Evolutionary conservation across 257 asterid species (phyloP), one percentile per base, ranked within the genome.

Genomic region (Oldenlandia corymbosa): DNA sequence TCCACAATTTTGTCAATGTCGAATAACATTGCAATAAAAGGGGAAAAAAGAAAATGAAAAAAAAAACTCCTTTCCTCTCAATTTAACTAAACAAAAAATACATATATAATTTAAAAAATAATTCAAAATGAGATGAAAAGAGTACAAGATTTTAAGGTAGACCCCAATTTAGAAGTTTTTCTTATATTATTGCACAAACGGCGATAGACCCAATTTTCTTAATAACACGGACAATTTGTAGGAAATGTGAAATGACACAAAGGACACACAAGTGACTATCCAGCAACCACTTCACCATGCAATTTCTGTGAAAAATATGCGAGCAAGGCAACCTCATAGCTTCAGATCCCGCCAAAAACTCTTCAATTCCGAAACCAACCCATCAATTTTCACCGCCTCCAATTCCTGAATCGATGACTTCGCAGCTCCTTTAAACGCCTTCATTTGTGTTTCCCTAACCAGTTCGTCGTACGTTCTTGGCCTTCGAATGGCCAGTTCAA

Each of bases 211-310:
- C n/a, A n/a, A n/a, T n/a, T n/a, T n/a, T n/a, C n/a, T 21, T 49
- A 10, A 14, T 49, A 48, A 20, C 43, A 37, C 10, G 43, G 2
- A 37, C 45, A 39, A 39, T 39, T 14, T 39, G 45, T 39, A 39
- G 45, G 45, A 5, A 39, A 39, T 39, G 45, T 12, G 17, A 28
- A 53, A 2, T 39, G 37, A 53, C 59, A 53, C 59, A 53, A 53
- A 17, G 59, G 59, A 53, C 59, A 53, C 59, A 53, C 14, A 53
- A n/a, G n/a, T 53, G 59, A 6, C 39, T 53, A 32, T 53, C 23
- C 14, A 13, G 39, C 12, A 53, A 5, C 59, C 59, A 53, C 39
- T 16, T 53, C 12, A 16, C n/a, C 2, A 53, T 53, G n/a, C 59
- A 53, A 27, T 27, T 21, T 16, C 23, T 23, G 28, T 53, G 39